A percentile compares a stretch with the other conserved stretches of the same genome.
phyloP scores from a whole-genome alignment of 495 filamentous ascomycete genomes.

The Pseudoneurospora amorphoporcata region DNA sequence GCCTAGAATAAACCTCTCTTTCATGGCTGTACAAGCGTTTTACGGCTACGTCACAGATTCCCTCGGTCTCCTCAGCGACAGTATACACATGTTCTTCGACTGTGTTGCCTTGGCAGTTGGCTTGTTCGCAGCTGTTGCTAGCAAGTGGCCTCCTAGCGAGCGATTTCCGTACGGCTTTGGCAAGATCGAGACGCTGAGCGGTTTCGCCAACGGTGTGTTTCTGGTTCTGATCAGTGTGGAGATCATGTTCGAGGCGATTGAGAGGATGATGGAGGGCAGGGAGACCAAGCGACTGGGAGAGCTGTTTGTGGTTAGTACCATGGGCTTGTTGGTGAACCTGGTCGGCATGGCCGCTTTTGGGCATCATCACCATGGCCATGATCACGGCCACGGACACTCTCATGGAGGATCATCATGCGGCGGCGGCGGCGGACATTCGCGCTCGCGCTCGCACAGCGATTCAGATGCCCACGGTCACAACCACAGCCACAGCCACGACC shows the following conservation, averaged over 20 bases:
- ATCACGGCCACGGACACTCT: constrained; percentile 39
- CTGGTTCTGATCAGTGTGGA: constrained; percentile 93
- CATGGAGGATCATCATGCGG: constrained; percentile 18
- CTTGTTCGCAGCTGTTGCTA: constrained; percentile 90
- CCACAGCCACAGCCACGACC: constrained; percentile 16
- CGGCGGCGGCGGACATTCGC: constrained; percentile 25
- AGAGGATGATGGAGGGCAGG: constrained; percentile 69
- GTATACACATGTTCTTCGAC: constrained; percentile 99
- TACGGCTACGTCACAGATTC: constrained; percentile 92
- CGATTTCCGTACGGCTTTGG: constrained; percentile 91
- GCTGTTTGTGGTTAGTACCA: constrained; percentile 72
- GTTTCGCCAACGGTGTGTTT: constrained; percentile 95
- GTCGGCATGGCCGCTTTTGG: constrained; percentile 84
- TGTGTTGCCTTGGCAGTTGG: constrained; percentile 88
- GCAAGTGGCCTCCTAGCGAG: constrained; percentile 86
- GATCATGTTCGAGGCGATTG: constrained; percentile 90
- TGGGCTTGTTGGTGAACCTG: constrained; percentile 82
- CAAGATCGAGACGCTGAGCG: constrained; percentile 92
- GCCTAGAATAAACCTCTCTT: constrained; percentile 75
- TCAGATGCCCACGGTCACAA: constrained; percentile 29
- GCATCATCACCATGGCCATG: constrained; percentile 62
- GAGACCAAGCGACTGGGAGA: constrained; percentile 78
- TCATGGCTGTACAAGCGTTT: constrained; percentile 90
- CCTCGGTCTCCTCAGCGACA: constrained; percentile 87
- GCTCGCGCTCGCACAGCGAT: constrained; percentile 52